Evolutionary conservation across 2,329 filamentous ascomycete genomes (phyloP).

Genomic region (Rhynchosporium agropyri): DNA sequence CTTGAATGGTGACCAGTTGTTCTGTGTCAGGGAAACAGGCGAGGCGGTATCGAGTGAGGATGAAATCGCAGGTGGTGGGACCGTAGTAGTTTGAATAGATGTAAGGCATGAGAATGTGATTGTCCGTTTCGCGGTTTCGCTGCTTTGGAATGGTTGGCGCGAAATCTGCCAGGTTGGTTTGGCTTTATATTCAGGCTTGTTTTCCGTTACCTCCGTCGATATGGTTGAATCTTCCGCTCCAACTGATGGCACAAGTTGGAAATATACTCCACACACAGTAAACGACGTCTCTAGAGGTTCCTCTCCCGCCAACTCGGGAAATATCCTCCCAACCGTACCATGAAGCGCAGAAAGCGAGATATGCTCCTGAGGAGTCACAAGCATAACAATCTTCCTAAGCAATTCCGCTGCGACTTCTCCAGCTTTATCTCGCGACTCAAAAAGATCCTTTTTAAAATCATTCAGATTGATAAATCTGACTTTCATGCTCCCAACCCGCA

Average conservation of each 20-base stretch:
- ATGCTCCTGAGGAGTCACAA: slow-evolving; percentile 51
- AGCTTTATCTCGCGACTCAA: not conserved
- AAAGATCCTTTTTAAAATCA: not conserved
- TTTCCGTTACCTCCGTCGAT: not conserved
- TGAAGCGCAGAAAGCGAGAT: slow-evolving; percentile 49
- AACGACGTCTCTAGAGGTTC: slow-evolving; percentile 19
- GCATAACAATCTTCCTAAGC: slow-evolving; percentile 51
- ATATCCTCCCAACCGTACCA: slow-evolving; percentile 46
- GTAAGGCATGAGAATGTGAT: not conserved
- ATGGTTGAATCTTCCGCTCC: not conserved
- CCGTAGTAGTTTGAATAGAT: too few relatives aligned
- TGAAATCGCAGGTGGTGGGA: too few relatives aligned
- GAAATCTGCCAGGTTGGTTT: slow-evolving; percentile 34
- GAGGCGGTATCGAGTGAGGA: not conserved
- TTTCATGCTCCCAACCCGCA: slow-evolving; percentile 43
- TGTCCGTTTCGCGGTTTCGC: not conserved
- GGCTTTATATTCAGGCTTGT: not conserved
- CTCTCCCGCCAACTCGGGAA: slow-evolving; percentile 40
- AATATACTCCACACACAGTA: slow-evolving; percentile 33
- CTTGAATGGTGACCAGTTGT: slow-evolving; percentile 34
- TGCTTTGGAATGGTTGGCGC: slow-evolving; percentile 29
- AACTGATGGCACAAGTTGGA: slow-evolving; percentile 19
- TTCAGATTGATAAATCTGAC: slow-evolving; percentile 29
- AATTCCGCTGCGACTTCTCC: slow-evolving; percentile 46
- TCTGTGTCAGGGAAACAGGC: not conserved